Evolutionary conservation across 768 basidiomycete species (phyloP).

Genomic region (Leccinum subgranulosum): DNA sequence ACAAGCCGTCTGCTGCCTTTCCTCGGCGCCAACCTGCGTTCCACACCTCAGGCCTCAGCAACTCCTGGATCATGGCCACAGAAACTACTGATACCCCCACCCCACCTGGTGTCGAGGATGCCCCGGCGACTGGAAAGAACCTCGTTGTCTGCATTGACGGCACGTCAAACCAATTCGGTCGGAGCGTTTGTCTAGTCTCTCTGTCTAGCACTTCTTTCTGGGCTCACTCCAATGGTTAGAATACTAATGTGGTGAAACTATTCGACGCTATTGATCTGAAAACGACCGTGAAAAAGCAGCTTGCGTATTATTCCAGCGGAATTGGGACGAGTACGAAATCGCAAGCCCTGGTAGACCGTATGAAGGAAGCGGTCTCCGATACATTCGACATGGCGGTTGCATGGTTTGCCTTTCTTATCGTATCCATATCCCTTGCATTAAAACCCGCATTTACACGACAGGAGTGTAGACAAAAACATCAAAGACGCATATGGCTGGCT

Average conservation of each 20-base stretch:
- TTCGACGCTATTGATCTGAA: neutral
- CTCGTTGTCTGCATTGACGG: constrained; percentile 3
- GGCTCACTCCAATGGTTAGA: neutral
- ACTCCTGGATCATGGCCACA: neutral
- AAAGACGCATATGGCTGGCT: neutral
- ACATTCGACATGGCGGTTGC: neutral
- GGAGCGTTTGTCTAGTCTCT: neutral
- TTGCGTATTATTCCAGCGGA: neutral
- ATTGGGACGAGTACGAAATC: neutral
- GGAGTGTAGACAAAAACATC: neutral
- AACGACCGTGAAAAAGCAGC: neutral
- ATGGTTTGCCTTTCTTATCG: neutral
- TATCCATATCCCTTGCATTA: neutral
- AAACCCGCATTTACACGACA: neutral
- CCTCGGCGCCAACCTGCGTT: neutral
- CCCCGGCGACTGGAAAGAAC: neutral
- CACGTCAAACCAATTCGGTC: neutral
- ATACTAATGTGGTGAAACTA: neutral
- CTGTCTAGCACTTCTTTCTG: neutral
- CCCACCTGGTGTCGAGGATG: neutral
- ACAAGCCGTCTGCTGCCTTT: too few species aligned
- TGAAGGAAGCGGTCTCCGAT: neutral
- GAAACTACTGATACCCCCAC: neutral
- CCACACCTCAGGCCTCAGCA: neutral
- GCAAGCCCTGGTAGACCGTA: neutral